Evolutionary conservation across 441 rosid genomes (phyloP).

Genomic region (Euphorbia schlechtendalii): DNA sequence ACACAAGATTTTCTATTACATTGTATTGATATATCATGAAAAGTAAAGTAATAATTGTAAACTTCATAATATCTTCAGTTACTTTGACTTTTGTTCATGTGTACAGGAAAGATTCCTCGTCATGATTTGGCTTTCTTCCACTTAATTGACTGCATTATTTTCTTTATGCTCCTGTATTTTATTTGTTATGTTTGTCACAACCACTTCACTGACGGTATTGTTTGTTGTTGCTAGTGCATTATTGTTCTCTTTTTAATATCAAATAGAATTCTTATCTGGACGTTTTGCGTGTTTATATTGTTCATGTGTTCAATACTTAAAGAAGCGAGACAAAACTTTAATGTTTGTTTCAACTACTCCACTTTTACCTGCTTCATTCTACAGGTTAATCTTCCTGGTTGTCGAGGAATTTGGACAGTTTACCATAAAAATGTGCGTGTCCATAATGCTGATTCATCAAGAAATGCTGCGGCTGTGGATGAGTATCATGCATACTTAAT

Average conservation of each 20-base stretch:
- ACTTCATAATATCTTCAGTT: background rate
- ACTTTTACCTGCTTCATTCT: conserved; percentile 6
- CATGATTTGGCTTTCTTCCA: background rate
- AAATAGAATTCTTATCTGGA: background rate
- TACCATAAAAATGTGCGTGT: conserved; percentile 90
- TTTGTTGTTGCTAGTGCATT: background rate
- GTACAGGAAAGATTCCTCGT: background rate
- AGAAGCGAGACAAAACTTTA: background rate
- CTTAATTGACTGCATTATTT: background rate
- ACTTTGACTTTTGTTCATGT: background rate
- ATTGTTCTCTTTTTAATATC: background rate
- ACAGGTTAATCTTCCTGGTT: conserved; percentile 97
- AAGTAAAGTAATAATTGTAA: background rate
- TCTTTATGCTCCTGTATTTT: background rate
- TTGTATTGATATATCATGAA: too few relatives aligned
- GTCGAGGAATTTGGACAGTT: conserved; percentile 99
- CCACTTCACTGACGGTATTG: background rate
- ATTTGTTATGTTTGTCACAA: background rate
- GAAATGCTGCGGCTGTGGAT: conserved; percentile 56
- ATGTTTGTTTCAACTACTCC: background rate
- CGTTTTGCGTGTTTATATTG: background rate
- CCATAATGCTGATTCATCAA: conserved; percentile 68
- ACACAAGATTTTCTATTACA: too few relatives aligned
- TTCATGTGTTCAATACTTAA: background rate
- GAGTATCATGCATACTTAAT: conserved; percentile 99